Conservation (phyloP, 768 basidiomycete species). For the Boletus patriciae region DNA sequence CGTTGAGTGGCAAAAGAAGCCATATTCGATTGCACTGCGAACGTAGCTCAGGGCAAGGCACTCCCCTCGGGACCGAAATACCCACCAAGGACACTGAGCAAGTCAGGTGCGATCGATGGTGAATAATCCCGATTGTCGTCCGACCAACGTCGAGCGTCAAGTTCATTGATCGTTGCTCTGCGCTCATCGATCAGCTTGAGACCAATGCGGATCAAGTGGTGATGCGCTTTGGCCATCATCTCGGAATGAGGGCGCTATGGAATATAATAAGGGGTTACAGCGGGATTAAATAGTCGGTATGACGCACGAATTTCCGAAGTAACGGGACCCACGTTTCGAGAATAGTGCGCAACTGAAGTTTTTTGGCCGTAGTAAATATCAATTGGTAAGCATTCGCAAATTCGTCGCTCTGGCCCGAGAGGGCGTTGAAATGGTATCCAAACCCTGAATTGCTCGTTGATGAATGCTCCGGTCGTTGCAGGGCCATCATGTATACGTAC, state of each 20-base stretch:
- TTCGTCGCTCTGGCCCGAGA: conserved; percentile 48
- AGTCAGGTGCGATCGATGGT: conserved; percentile 30
- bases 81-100: conserved; percentile 57
- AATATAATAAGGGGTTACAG: conserved; percentile 8
- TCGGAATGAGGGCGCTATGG: conserved; percentile 47
- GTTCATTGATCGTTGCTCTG: conserved; percentile 37
- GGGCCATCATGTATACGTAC: conserved; percentile 27
- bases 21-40: conserved; percentile 60
- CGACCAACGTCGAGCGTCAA: conserved; percentile 23
- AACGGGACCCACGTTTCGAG: conserved; percentile 60
- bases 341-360: conserved; percentile 52
- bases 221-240: conserved; percentile 43
- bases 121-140: conserved; percentile 11
- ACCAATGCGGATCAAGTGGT: conserved; percentile 54
- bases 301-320: conserved; percentile 48
- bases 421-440: conserved; percentile 52
- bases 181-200: conserved; percentile 52
- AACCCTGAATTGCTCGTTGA: conserved; percentile 44
- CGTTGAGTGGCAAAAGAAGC: conserved; percentile 42
- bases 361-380: conserved; percentile 53
- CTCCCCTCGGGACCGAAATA: conserved; percentile 10
- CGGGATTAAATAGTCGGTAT: conserved; percentile 7
- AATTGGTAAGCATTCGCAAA: conserved; percentile 55
- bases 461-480: not conserved
- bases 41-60: not conserved